Percentiles rank a stretch among this genome's conserved stretches.
Evolutionary conservation across 306 rosid genomes (phyloP).

Genomic region (Crotalaria pallida): DNA sequence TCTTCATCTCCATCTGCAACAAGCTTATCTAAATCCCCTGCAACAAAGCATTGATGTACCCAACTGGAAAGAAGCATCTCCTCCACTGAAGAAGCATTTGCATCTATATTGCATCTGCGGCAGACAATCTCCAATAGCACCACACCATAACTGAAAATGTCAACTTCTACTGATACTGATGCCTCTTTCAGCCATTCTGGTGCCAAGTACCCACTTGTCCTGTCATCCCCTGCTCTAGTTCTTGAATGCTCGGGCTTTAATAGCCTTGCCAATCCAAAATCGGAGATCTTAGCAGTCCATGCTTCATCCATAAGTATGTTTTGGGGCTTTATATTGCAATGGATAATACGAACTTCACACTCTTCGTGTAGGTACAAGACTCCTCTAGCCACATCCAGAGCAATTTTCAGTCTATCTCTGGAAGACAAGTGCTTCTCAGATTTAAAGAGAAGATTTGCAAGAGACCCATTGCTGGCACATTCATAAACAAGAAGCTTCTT

Average conservation of each 20-base stretch:
- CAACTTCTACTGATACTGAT: constrained; percentile 18
- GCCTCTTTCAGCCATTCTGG: constrained; percentile 33
- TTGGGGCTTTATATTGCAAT: constrained; percentile 35
- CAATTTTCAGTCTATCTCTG: constrained; percentile 21
- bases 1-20: background rate
- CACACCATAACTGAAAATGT: constrained; percentile 28
- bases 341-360: constrained; percentile 29
- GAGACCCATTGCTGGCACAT: constrained; percentile 38
- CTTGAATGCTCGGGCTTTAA: background rate
- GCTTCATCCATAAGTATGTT: constrained; percentile 40
- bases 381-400: constrained; percentile 31
- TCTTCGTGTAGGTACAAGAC: constrained; percentile 36
- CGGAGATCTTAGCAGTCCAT: constrained; percentile 35
- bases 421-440: background rate
- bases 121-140: constrained; percentile 31
- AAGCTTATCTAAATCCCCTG: constrained; percentile 17
- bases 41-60: constrained; percentile 30
- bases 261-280: constrained; percentile 37
- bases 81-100: background rate
- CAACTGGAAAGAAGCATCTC: constrained; percentile 24
- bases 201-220: constrained; percentile 21
- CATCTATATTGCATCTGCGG: constrained; percentile 19
- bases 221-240: background rate
- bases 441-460: constrained; percentile 23
- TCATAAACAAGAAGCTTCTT: constrained; percentile 34